Base-by-base conservation (phyloP, 1,284 basidiomycete species). In the Porogramme epimiltina region DNA sequence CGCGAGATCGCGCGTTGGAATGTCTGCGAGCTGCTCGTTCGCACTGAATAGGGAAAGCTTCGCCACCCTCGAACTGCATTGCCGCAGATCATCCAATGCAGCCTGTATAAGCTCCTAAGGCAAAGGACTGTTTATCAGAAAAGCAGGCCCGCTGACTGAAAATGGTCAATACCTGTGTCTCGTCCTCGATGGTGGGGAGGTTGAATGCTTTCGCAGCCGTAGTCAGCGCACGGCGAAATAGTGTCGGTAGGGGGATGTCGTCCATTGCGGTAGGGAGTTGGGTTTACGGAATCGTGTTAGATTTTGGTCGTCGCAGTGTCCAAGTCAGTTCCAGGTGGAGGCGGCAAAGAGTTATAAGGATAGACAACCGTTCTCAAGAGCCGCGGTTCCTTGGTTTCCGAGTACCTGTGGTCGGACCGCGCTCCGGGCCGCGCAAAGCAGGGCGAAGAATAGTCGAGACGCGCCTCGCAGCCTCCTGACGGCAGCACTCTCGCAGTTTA, bases 11-110 rank as follows among this genome's bases (percentile, higher is more conserved):
- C 77, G 74, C 10, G 94, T 93, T 1, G 89, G 80, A 38, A 98
- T 82, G 69, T 98, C 95, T 42, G 94, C 89, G 20, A 93, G 70
- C 0, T 75, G 76, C 67, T 98, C 95, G 65, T 97, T 97, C 8
- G 87, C 76, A 49, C 91, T 94, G 70, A 96, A 95, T 19, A 97
- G 73, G 0, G 84, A 83, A 22, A 96, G 75, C 42, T 73, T 74
- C 22, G 74, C 59, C 45, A 90, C 74, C 10, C 80, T 77, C 24
- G 73, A 69, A 47, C 75, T 69, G 26, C 89, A 66, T 31, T 70
- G 69, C 23, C 70, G 69, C 20, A 90, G 71, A 69, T 89, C 82
- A 9, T 67, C 65, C 38, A 85, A 64, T 22, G 81, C 73, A 42
- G 78, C 75, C 46, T 74, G 72, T 34, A 89, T 68, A 52, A 89